Evolutionary conservation across 2,329 filamentous ascomycete genomes (phyloP), one percentile per base, ranked within the genome.

Genomic region (Ceratocystis cubensis): DNA sequence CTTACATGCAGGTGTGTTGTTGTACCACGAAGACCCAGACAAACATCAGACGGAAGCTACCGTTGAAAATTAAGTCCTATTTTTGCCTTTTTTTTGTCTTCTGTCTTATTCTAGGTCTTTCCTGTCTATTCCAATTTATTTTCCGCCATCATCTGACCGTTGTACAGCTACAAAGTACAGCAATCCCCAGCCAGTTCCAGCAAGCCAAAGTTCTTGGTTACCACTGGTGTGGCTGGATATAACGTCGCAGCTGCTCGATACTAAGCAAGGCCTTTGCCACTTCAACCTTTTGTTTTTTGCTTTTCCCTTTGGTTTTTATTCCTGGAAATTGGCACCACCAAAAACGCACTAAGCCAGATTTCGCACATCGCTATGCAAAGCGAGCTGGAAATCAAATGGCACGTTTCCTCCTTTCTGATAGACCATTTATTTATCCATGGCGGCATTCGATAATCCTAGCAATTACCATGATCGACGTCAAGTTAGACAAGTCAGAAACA

Each of bases 31-130:
- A 33, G 28, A 13, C 53, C 53, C 30, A 20, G 61, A 63, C 41
- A 48, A 63, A 63, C 41, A 50, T 63, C 61, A 22, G 44, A 63
- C 61, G 61, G 61, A 63, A 63, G 44, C 30, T 63, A 30, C 61
- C 44, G 46, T 63, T 33, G 44, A 63, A 63, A 22, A 57, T 57
- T 57, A 33, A 57, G 25, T n/a, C 53, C 53, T 57, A 22, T 57
- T 33, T 33, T 57, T 33, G 22, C 5, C 7, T 15, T 57, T 33
- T 30, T 22, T 13, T 53, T 22, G 8, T 22, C 28, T 33, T 30
- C 30, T 10, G 33, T 37, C 33, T 37, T 33, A 17, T 30, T 33
- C 53, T n/a, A 37, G 53, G 6, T n/a, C 25, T 33, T 33, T 33
- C 25, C 50, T 57, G 13, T 33, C 25, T 13, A 17, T 28, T 33